These are phyloP conservation scores for Boletus barrowsii DNA, from an alignment of 768 basidiomycete species.

Conservation along the genomic window DNA sequence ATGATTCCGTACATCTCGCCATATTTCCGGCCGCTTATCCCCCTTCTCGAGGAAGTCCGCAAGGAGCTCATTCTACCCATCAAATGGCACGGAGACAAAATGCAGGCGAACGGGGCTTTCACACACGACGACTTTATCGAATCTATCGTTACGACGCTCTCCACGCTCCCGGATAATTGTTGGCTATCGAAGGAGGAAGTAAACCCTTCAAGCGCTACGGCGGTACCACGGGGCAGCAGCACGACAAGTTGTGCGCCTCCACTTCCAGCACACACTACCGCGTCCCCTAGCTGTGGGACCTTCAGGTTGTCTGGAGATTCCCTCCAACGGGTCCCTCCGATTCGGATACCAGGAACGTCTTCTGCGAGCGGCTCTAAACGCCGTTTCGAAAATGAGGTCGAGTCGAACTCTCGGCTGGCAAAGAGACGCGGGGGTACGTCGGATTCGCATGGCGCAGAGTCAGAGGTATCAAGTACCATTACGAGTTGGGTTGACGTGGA, in stretches of 20 bases:
- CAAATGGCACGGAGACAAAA: not conserved
- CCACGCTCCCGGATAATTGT: not conserved
- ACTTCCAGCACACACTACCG: too few relatives aligned
- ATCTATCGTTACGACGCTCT: not conserved
- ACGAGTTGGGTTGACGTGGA: too few relatives aligned
- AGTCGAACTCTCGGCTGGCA: not conserved
- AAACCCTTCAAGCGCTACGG: too few relatives aligned
- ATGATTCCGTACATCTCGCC: not conserved
- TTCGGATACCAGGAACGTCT: not conserved
- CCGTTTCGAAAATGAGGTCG: not conserved
- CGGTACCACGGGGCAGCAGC: too few relatives aligned
- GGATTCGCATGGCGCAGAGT: too few relatives aligned
- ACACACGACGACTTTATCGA: not conserved
- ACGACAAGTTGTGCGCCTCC: too few relatives aligned
- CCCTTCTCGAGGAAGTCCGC: not conserved
- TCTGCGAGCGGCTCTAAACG: not conserved
- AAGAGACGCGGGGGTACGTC: too few relatives aligned
- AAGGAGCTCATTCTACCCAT: not conserved
- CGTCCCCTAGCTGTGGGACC: too few relatives aligned
- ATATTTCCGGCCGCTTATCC: slow-evolving; percentile 2
- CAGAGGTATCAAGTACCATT: too few relatives aligned
- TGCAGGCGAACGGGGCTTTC: not conserved
- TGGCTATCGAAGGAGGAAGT: not conserved
- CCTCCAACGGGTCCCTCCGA: not conserved
- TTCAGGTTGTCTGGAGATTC: not conserved